Percentiles rank a stretch among this genome's conserved stretches.
Evolutionary conservation across 2,329 filamentous ascomycete species (phyloP).

Genomic region (Chaetomiaceae sp.): DNA sequence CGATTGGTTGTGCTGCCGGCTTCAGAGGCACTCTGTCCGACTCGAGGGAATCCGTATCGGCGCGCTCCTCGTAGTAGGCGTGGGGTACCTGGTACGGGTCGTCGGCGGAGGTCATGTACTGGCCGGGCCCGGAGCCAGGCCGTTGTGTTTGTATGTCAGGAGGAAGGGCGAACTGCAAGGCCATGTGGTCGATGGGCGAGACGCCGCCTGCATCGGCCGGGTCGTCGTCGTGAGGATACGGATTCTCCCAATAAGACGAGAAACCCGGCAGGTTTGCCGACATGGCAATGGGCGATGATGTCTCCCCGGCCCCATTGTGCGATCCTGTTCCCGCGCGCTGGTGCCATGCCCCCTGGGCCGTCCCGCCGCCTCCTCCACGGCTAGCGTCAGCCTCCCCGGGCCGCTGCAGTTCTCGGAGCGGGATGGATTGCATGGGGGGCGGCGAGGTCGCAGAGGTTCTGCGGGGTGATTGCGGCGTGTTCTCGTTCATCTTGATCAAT

Average conservation of each 20-base stretch:
- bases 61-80: slow-evolving; percentile 41
- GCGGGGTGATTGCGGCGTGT: slow-evolving; percentile 27
- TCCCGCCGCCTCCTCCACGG: slow-evolving; percentile 21
- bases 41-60: slow-evolving; percentile 43
- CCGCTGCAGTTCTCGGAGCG: slow-evolving; percentile 58
- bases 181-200: slow-evolving; percentile 51
- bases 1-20: slow-evolving; percentile 51
- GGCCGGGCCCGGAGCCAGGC: slow-evolving; percentile 26
- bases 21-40: slow-evolving; percentile 58
- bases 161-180: slow-evolving; percentile 51
- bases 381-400: slow-evolving; percentile 23
- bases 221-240: slow-evolving; percentile 38
- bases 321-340: not conserved
- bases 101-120: slow-evolving; percentile 22
- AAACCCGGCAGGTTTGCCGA: slow-evolving; percentile 40
- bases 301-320: slow-evolving; percentile 12
- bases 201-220: slow-evolving; percentile 31
- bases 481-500: slow-evolving; percentile 25
- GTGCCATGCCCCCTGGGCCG: not conserved
- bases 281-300: slow-evolving; percentile 29
- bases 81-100: slow-evolving; percentile 32
- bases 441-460: slow-evolving; percentile 37
- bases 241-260: slow-evolving; percentile 51
- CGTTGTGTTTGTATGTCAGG: slow-evolving; percentile 43
- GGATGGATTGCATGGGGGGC: slow-evolving; percentile 58